Conservation (phyloP, 2,329 filamentous ascomycete genomes). For the Aureobasidium sp. region DNA sequence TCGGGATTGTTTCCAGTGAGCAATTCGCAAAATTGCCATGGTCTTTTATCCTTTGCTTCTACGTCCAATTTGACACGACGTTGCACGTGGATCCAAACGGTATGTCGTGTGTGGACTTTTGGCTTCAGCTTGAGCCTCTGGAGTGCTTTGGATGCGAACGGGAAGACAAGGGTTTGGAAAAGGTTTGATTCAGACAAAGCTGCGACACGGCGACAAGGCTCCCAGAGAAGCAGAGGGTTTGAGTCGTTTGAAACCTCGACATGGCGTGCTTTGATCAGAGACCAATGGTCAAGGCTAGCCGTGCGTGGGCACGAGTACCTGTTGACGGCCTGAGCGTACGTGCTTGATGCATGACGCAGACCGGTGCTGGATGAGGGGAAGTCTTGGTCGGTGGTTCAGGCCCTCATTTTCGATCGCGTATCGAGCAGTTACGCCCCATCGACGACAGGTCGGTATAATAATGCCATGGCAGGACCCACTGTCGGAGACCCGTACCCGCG, state of each 20-base stretch:
- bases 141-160: slow-evolving; percentile 11
- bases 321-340: slow-evolving; percentile 4
- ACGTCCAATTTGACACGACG: not conserved
- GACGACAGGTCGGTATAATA: slow-evolving; percentile 7
- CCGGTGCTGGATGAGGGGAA: slow-evolving; percentile 2
- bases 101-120: slow-evolving; percentile 8
- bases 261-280: slow-evolving; percentile 10
- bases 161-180: not conserved
- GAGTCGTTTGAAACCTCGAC: slow-evolving; percentile 10
- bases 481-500: not conserved
- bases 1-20: not conserved
- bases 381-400: slow-evolving; percentile 1
- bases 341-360: slow-evolving; percentile 12
- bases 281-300: not conserved
- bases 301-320: not conserved
- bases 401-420: slow-evolving; percentile 8
- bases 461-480: slow-evolving; percentile 12
- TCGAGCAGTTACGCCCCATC: not conserved
- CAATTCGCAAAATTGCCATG: not conserved
- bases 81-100: slow-evolving; percentile 9
- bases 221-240: not conserved
- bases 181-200: slow-evolving; percentile 2
- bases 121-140: slow-evolving; percentile 7
- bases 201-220: not conserved
- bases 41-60: not conserved